Conservation (phyloP, 305 asterid species). For the Fraxinus latifolia region DNA sequence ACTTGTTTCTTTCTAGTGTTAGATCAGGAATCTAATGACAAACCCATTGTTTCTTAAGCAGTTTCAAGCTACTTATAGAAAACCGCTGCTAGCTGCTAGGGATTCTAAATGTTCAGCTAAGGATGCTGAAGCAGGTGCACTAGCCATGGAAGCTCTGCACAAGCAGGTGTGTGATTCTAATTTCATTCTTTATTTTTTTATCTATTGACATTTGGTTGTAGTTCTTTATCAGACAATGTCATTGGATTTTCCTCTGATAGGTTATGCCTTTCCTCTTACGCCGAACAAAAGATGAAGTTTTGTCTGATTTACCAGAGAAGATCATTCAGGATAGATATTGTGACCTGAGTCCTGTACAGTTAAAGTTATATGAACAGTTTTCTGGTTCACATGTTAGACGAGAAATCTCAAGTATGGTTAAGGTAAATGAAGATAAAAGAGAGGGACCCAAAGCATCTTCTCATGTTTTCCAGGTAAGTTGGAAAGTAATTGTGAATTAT, state of each 20-base stretch:
- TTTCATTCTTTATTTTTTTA: conserved; percentile 15
- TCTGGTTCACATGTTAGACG: conserved; percentile 88
- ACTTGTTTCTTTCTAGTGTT: conserved; percentile 1
- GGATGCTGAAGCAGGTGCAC: conserved; percentile 94
- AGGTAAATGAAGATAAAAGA: conserved; percentile 63
- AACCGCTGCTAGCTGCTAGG: conserved; percentile 84
- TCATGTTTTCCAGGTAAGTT: conserved; percentile 92
- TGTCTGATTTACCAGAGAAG: conserved; percentile 95
- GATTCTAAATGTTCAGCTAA: conserved; percentile 95
- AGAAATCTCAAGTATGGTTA: conserved; percentile 79
- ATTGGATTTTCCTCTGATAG: conserved; percentile 39
- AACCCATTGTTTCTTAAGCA: conserved; percentile 34
- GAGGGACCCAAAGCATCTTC: conserved; percentile 77
- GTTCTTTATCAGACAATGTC: not conserved
- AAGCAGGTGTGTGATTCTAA: conserved; percentile 64
- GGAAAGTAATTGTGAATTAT: conserved; percentile 12
- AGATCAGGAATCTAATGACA: conserved; percentile 13
- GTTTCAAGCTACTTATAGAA: conserved; percentile 96
- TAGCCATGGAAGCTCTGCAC: conserved; percentile 99
- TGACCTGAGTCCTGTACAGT: conserved; percentile 87
- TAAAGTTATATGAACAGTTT: conserved; percentile 80
- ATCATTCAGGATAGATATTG: conserved; percentile 96
- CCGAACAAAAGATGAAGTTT: conserved; percentile 91
- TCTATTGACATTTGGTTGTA: conserved; percentile 3
- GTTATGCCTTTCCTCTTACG: conserved; percentile 98